These are phyloP conservation scores for Backusella tuberculispora DNA, from an alignment of 192 early-diverging fungal genomes.

Conservation along the genomic window DNA sequence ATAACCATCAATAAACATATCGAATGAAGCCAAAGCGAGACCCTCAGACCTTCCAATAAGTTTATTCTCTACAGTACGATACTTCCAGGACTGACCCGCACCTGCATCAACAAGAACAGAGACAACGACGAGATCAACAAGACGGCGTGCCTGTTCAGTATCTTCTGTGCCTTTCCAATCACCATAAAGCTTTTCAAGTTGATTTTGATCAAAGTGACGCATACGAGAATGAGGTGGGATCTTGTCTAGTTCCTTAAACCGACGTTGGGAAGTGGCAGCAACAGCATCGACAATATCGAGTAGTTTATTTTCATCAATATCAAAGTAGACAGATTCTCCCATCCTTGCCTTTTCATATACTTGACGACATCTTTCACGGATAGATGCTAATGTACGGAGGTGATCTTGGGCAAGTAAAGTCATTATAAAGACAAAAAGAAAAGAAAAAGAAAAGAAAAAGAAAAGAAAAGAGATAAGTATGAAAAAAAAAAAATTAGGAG, in stretches of 20 bases:
- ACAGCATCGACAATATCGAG: constrained; percentile 70
- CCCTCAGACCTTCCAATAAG: constrained; percentile 76
- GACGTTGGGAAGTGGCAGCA: constrained; percentile 64
- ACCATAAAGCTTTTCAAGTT: constrained; percentile 51
- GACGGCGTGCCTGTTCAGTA: constrained; percentile 62
- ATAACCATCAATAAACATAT: constrained; percentile 81
- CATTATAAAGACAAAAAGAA: neutral
- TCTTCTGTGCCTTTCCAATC: constrained; percentile 45
- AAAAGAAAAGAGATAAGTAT: neutral
- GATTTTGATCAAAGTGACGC: constrained; percentile 73
- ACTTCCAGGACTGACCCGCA: constrained; percentile 83
- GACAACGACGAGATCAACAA: constrained; percentile 86
- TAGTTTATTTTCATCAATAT: constrained; percentile 66
- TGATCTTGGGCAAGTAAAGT: constrained; percentile 45
- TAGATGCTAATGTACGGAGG: constrained; percentile 70
- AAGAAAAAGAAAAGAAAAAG: neutral
- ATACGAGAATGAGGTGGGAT: constrained; percentile 90
- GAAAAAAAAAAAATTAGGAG: no score
- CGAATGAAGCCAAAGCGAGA: constrained; percentile 79
- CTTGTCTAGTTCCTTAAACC: constrained; percentile 62
- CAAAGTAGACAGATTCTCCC: constrained; percentile 68
- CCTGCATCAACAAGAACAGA: constrained; percentile 94
- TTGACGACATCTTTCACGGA: constrained; percentile 69
- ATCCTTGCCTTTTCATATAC: constrained; percentile 64
- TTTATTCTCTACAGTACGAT: constrained; percentile 54